Evolutionary conservation across 768 basidiomycete species (phyloP).

Genomic region (Suillus occidentalis): DNA sequence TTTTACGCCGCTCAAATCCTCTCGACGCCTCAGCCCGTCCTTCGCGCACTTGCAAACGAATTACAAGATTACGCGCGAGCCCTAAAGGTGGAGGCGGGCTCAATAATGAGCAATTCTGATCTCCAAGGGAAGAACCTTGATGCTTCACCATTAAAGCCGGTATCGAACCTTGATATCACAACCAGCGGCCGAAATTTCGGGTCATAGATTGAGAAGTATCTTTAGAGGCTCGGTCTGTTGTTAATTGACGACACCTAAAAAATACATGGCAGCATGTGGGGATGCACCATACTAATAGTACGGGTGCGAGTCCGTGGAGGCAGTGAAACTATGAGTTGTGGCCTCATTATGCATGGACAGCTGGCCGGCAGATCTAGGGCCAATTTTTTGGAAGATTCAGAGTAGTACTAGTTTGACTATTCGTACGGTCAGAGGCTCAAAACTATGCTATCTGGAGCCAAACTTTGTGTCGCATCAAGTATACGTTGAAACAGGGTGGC

Average conservation of each 20-base stretch:
- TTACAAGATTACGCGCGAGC: slow-evolving; percentile 10
- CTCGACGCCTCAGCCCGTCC: slow-evolving; percentile 43
- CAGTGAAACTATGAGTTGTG: background rate
- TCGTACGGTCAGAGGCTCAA: background rate
- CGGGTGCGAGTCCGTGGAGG: background rate
- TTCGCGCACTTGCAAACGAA: slow-evolving; percentile 47
- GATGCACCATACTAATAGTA: background rate
- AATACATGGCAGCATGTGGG: background rate
- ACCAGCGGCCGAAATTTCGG: background rate
- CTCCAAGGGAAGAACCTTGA: background rate
- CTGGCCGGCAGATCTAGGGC: too few species aligned
- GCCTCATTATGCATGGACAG: too few species aligned
- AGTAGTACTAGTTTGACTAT: too few species aligned
- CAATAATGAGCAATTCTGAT: background rate
- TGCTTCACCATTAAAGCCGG: background rate
- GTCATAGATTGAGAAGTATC: background rate
- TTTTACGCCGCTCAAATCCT: slow-evolving; percentile 70
- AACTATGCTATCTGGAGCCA: too few species aligned
- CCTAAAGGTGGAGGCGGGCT: background rate
- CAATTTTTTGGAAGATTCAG: background rate
- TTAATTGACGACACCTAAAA: background rate
- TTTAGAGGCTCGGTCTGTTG: background rate
- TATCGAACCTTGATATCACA: background rate
- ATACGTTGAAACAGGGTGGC: background rate
- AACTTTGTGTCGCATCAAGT: too few species aligned